Base-by-base conservation (phyloP, 2,329 filamentous ascomycete genomes). In the Fonsecaea erecta region DNA sequence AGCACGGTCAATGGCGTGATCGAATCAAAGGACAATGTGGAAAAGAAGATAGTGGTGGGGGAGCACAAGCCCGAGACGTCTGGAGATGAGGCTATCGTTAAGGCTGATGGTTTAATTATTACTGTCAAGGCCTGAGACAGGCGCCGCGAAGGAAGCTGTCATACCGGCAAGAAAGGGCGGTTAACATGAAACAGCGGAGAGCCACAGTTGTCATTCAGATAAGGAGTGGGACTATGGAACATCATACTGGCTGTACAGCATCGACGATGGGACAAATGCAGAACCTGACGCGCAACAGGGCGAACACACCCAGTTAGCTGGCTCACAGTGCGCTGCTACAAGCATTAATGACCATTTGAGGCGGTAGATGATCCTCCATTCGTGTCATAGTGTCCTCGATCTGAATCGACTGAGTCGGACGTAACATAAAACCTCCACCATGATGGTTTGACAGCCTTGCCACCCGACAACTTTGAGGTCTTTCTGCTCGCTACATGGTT, bases 201-300 rank as follows among this genome's bases (percentile, higher is more conserved):
- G 26, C 34, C 28, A 18, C 40, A 58, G 40, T 8, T 51, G 24
- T 11, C 8, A 11, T n/a, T 14, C 55, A 58, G 16, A 1, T 48
- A 28, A 51, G 14, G 16, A 48, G 34, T 32, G 40, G 30, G 16
- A 12, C 48, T 32, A 14, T 16, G 55, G 32, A 18, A 24, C 18
- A 58, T 48, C 55, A 14, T 58, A 46, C 16, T 58, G 14, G 55
- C 55, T 58, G 55, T 48, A 18, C 14, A 26, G 40, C 32, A 24
- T 40, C 35, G 37, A 48, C 32, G n/a, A 21, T 21, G 28, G 28
- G 37, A 21, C n/a, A 43, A 21, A 30, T 48, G 37, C 8, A 57
- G 37, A 40, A 43, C n/a, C 11, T 26, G 55, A 32, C 40, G 9
- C 21, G 40, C 37, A 58, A 30, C 4, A 48, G 6, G 18, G 37